Evolutionary conservation across 164 flowering plant species (phyloP), one percentile per base, ranked within the genome.

Genomic region (Warburgia ugandensis): DNA sequence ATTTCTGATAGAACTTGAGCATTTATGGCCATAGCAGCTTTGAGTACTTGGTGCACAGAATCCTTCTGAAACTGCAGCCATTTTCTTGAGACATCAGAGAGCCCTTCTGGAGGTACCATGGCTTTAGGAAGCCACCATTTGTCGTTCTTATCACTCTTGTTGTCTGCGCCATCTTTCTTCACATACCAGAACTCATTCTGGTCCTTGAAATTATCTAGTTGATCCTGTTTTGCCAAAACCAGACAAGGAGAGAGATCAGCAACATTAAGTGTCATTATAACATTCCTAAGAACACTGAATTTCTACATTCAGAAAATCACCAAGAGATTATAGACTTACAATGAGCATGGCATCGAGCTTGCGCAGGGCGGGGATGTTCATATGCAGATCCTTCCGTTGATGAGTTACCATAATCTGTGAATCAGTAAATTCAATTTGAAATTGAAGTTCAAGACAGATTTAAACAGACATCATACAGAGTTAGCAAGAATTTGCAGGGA

Each of bases 11-110:
- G 71, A 3, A 84, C 81, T 65, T 80, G 86, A 39, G 94, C 84
- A 69, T 90, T 90, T 42, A 90, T 86, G 20, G 97, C 97, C 94
- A 82, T 75, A 52, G 97, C 87, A 47, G 95, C 95, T 77, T 90
- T 90, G 12, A 82, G 74, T 13, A 90, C 88, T 71, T 86, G 97
- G 67, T 77, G 80, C 6, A 84, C 94, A 23, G 81, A 73, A 4
- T 90, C 97, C 63, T 86, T 86, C 52, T 86, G 94, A 53, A 58
- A 70, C 13, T 73, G 83, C 17, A 89, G 39, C 84, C 84, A 86
- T 72, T 72, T 84, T 41, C 77, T 50, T 28, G 78, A 54, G 11
- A 23, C 54, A n/a, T 84, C 89, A 12, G 94, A 84, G 9, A 90
- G 67, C 6, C 97, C 95, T 5, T 67, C 51, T 29, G 75, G 69